Evolutionary conservation across 106 monocot genomes (phyloP), one percentile per base, ranked within the genome.

Genomic region (Allium fistulosum): DNA sequence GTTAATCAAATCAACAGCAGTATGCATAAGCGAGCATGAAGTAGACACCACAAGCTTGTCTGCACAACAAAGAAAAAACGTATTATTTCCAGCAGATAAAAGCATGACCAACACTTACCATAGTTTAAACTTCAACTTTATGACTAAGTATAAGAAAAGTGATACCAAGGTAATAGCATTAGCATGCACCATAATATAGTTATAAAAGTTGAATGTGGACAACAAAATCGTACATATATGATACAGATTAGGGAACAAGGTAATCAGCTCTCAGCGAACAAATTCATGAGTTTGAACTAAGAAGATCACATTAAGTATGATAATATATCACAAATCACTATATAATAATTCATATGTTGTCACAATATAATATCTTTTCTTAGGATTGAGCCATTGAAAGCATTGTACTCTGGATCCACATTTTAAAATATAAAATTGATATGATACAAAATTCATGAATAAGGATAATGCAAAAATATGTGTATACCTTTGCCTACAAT

Each of bases 21-120:
- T 72, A 60, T 66, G 66, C 49, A 74, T 47, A 37, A 74, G 74
- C 26, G 74, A 74, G 74, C 53, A 66, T 16, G 74, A 74, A 7
- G 74, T 74, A 50, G 74, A 74, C 7, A 74, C 74, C 48, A 67
- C 74, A 49, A 74, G 74, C 58, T 74, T 74, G 59, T 67, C 74
- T 72, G 72, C 26, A 72, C 7, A 53, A 9, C 5, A 49, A 63
- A 28, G 6, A 46, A 17, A 6, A 53, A 13, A 9, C 9, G 9
- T 53, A 53, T 53, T 59, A 59, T 12, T 59, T 59, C 58, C 7
- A 12, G 17, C 16, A 17, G 11, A 17, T 15, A 59, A 8, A 13
- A 59, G 17, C 17, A 59, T 59, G 7, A 59, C 14, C 17, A 17
- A 59, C 14, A 14, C 7, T 17, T 59, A 8, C 7, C 58, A 3